A percentile compares a stretch with the other conserved stretches of the same genome.
Evolutionary conservation across 1,284 basidiomycete genomes (phyloP).

Genomic region (Moesziomyces parantarcticus): DNA sequence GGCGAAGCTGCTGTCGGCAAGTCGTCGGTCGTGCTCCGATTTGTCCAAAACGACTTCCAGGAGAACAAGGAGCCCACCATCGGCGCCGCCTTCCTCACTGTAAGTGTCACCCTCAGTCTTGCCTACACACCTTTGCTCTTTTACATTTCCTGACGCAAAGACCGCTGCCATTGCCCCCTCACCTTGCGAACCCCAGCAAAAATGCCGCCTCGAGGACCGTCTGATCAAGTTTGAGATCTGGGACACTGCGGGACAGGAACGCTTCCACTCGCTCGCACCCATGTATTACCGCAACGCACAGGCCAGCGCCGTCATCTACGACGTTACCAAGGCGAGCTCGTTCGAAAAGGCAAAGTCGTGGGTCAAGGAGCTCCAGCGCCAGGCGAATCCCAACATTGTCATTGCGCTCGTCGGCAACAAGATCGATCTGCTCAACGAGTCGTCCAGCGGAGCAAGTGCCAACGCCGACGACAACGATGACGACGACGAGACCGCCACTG

Average conservation of each 20-base stretch:
- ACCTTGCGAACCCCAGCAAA: constrained; percentile 47
- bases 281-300: constrained; percentile 99
- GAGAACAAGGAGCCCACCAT: constrained; percentile 98
- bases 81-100: constrained; percentile 82
- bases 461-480: constrained; percentile 42
- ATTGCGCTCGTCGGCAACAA: constrained; percentile 73
- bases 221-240: constrained; percentile 95
- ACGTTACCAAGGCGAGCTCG: constrained; percentile 88
- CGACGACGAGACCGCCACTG: constrained; percentile 70
- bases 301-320: constrained; percentile 97
- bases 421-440: constrained; percentile 84
- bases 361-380: constrained; percentile 99
- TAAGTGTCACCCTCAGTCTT: constrained; percentile 18
- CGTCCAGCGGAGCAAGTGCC: constrained; percentile 52
- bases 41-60: constrained; percentile 94
- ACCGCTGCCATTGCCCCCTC: background rate
- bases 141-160: background rate
- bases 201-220: constrained; percentile 75
- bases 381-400: constrained; percentile 98
- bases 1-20: constrained; percentile 99
- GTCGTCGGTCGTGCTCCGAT: constrained; percentile 97
- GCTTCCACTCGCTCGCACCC: constrained; percentile 90
- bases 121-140: too few relatives aligned
- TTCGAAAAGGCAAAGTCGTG: constrained; percentile 99
- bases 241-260: constrained; percentile 95